phyloP scores from a whole-genome alignment of 2,329 filamentous ascomycete genomes.

The Talaromyces sp. region DNA sequence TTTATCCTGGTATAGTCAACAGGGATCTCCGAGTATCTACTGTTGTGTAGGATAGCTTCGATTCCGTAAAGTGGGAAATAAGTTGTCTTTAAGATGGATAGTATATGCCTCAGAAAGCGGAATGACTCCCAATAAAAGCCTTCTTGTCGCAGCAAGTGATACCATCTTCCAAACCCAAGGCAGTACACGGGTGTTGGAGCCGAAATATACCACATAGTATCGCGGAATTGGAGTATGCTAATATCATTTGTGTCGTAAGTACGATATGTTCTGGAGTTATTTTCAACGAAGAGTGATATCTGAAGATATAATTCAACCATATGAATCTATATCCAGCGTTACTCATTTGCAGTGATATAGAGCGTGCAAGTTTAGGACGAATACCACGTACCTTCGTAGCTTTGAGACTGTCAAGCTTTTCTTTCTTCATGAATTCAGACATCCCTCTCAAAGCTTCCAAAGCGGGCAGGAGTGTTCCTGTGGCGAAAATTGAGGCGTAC shows the following conservation, averaged over 20 bases:
- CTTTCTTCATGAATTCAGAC: background rate
- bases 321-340: background rate
- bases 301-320: background rate
- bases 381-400: background rate
- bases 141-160: background rate
- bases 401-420: background rate
- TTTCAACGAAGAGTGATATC: background rate
- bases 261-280: background rate
- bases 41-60: background rate
- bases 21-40: background rate
- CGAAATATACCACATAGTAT: too few relatives aligned
- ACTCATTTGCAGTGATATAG: background rate
- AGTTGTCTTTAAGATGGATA: background rate
- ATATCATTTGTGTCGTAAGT: too few relatives aligned
- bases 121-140: background rate
- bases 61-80: background rate
- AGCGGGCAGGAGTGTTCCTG: too few relatives aligned
- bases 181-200: too few relatives aligned
- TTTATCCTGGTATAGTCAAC: too few relatives aligned
- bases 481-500: background rate
- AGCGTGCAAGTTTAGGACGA: too few relatives aligned
- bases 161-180: background rate
- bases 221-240: too few relatives aligned
- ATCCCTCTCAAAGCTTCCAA: background rate
- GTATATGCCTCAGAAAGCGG: background rate